phyloP scores from a whole-genome alignment of 2,329 filamentous ascomycete species.

The Fusarium xylarioides region DNA sequence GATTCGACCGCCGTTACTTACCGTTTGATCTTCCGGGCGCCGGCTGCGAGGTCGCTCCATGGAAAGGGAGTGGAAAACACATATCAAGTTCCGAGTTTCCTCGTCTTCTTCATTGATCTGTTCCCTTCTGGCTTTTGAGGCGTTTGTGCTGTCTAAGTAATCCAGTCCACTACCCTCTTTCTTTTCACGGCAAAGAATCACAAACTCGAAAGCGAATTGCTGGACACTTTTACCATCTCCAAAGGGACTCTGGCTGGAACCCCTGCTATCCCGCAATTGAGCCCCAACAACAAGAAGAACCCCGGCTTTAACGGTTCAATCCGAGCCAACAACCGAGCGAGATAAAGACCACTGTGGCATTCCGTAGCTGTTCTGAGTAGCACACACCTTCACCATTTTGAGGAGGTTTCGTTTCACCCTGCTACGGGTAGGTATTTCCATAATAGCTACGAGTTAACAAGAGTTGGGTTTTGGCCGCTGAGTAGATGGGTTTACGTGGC shows the following conservation, averaged over 20 bases:
- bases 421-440: background rate
- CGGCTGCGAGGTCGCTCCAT: background rate
- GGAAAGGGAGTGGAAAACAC: background rate
- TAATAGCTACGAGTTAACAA: background rate
- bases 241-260: background rate
- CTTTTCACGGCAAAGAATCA: background rate
- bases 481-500: background rate
- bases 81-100: background rate
- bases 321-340: conserved; percentile 10
- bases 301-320: conserved; percentile 2
- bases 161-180: background rate
- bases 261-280: conserved; percentile 12
- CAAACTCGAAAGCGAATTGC: background rate
- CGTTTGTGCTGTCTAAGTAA: background rate
- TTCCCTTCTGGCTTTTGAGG: background rate
- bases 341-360: conserved; percentile 29
- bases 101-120: background rate
- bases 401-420: background rate
- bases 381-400: background rate
- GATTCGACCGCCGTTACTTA: conserved; percentile 20
- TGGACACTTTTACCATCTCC: background rate
- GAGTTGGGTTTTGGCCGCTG: background rate
- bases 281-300: conserved; percentile 16
- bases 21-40: conserved; percentile 7
- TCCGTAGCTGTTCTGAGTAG: conserved; percentile 8